Evolutionary conservation across 2,329 filamentous ascomycete genomes (phyloP), one percentile per base, ranked within the genome.

Genomic region (Metarhizium sp.): DNA sequence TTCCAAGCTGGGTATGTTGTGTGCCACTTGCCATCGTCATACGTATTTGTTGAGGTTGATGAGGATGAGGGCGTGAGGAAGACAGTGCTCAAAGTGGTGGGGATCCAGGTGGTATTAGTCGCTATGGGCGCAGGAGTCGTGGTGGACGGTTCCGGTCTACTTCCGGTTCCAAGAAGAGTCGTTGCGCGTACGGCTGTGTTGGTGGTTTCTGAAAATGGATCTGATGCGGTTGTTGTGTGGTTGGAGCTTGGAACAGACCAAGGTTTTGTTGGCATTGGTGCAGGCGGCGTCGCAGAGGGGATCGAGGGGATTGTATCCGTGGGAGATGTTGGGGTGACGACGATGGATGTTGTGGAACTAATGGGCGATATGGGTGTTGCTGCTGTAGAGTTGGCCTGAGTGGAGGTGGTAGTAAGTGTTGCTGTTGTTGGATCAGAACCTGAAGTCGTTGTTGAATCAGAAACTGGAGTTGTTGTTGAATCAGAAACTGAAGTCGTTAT

Each of bases 1-100:
- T 75, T 78, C 72, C 72, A 75, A 0, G 72, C 47, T 2, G 73
- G 73, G 54, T 77, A 78, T 0, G 68, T 69, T 3, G 75, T 75
- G 56, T 75, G 73, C 76, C 75, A 78, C 51, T 63, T 63, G 18
- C 75, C 75, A 53, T 78, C 60, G 55, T 78, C 74, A 45, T 71
- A 66, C 13, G 67, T 68, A 38, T 61, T 60, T n/a, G 64, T 60
- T 34, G 61, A 56, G 14, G 64, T 61, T 10, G 59, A 59, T 11
- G 60, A 47, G 30, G 57, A 54, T 20, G 50, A 25, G 46, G 51
- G 40, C 6, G 50, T 57, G 30, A 43, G 18, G 36, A 52, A 14
- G 36, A 51, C 36, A 34, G 58, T 57, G 54, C 34, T 51, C 25
- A 50, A 45, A 4, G 57, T 55, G 29, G 51, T 55, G 16, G 55